These are phyloP conservation scores for Ascocoryne sarcoides DNA, from an alignment of 2,329 filamentous ascomycete genomes.

Conservation along the genomic window DNA sequence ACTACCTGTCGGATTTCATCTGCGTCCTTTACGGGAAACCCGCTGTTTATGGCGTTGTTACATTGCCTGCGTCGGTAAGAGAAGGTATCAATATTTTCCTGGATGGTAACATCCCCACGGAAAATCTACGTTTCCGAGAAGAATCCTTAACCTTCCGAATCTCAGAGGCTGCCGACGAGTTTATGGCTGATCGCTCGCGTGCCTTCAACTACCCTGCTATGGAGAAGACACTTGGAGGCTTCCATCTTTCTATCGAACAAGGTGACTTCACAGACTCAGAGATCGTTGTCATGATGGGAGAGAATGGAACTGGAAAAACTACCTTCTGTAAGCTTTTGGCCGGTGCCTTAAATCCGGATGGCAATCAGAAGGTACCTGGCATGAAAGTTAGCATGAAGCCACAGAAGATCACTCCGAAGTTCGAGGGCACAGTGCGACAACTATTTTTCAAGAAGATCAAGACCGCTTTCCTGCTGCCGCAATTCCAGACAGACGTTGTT, in stretches of 20 bases:
- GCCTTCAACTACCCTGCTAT: constrained; percentile 83
- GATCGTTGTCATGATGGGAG: constrained; percentile 99
- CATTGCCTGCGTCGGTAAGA: constrained; percentile 86
- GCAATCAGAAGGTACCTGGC: constrained; percentile 65
- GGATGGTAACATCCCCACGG: constrained; percentile 94
- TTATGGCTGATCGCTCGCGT: constrained; percentile 72
- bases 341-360: constrained; percentile 86
- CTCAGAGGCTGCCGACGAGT: constrained; percentile 81
- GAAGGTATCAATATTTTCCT: constrained; percentile 99
- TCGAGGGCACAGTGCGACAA: constrained; percentile 91
- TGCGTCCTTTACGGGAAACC: constrained; percentile 95
- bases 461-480: constrained; percentile 87
- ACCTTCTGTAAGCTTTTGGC: constrained; percentile 97
- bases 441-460: constrained; percentile 99
- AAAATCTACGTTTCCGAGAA: constrained; percentile 96
- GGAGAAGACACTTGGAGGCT: constrained; percentile 86
- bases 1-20: constrained; percentile 97
- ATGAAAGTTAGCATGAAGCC: constrained; percentile 99
- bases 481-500: constrained; percentile 99
- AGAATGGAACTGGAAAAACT: constrained; percentile 98
- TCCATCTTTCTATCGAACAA: constrained; percentile 71
- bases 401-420: constrained; percentile 98
- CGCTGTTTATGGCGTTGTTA: constrained; percentile 95
- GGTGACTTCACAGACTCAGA: constrained; percentile 96
- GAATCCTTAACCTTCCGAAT: constrained; percentile 95